phyloP scores from a whole-genome alignment of 306 rosid species.

The Gastrolobium villosum region DNA sequence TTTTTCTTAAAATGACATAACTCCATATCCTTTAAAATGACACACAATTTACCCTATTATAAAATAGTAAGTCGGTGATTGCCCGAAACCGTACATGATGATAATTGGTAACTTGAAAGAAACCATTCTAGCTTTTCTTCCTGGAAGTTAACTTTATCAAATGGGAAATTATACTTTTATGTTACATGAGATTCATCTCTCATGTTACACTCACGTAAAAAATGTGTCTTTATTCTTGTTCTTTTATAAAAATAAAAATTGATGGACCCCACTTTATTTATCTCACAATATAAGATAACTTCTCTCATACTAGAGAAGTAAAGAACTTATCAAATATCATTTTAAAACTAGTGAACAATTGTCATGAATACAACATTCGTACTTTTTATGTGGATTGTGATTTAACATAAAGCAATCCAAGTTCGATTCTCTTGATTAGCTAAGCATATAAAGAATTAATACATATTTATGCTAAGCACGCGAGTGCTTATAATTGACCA shows the following conservation, averaged over 20 bases:
- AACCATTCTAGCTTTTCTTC: not conserved
- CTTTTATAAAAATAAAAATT: too few species aligned
- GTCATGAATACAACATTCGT: not conserved
- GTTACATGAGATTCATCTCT: too few species aligned
- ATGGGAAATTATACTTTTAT: too few species aligned
- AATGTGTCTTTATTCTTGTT: too few species aligned
- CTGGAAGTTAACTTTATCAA: not conserved
- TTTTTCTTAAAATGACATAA: too few species aligned
- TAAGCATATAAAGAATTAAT: not conserved
- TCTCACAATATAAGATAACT: too few species aligned
- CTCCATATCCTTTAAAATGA: too few species aligned
- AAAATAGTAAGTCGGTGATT: not conserved
- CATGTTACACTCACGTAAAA: too few species aligned
- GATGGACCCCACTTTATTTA: too few species aligned
- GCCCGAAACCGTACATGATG: not conserved
- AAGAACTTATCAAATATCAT: slow-evolving; percentile 11
- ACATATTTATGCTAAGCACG: not conserved
- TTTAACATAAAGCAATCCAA: not conserved
- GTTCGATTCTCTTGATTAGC: not conserved
- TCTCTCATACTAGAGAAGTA: too few species aligned
- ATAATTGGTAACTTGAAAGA: not conserved
- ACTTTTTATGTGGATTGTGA: not conserved
- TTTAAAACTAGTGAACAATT: not conserved
- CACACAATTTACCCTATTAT: too few species aligned
- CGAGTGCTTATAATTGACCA: slow-evolving; percentile 14